Evolutionary conservation across 306 rosid genomes (phyloP).

Genomic region (Fagus crenata): DNA sequence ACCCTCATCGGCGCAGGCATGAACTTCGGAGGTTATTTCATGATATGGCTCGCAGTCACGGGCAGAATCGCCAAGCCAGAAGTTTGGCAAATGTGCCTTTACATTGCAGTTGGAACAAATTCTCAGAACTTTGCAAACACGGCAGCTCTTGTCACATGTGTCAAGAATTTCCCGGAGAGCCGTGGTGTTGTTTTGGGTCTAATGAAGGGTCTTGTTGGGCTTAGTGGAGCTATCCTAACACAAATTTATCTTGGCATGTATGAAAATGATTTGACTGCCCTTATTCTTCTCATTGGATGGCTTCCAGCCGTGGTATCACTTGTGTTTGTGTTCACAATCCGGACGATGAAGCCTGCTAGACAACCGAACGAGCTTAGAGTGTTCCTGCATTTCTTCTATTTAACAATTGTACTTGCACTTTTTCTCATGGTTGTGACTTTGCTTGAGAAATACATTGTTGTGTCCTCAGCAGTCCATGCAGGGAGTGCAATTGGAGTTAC

Average conservation of each 20-base stretch:
- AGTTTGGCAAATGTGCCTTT: conserved; percentile 54
- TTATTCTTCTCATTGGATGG: conserved; percentile 50
- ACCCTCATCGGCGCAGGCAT: conserved; percentile 45
- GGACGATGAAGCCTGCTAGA: conserved; percentile 27
- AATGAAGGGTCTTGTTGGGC: conserved; percentile 52
- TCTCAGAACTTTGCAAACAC: conserved; percentile 50
- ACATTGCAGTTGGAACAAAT: conserved; percentile 43
- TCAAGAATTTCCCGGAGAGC: conserved; percentile 56
- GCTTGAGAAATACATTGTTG: conserved; percentile 18
- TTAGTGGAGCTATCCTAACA: conserved; percentile 49
- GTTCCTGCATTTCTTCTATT: conserved; percentile 40
- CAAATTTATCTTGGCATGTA: conserved; percentile 46
- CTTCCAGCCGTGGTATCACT: conserved; percentile 41
- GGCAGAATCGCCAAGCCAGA: conserved; percentile 36
- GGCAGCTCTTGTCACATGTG: conserved; percentile 40
- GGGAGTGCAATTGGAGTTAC: conserved; percentile 27
- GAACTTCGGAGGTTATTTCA: conserved; percentile 50
- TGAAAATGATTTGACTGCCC: conserved; percentile 38
- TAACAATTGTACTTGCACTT: conserved; percentile 41
- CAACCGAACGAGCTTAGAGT: conserved; percentile 36
- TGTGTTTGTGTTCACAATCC: conserved; percentile 39
- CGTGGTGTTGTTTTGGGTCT: conserved; percentile 53
- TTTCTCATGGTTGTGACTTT: conserved; percentile 41
- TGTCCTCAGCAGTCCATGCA: conserved; percentile 29
- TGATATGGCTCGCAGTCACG: conserved; percentile 46